Evolutionary conservation across 176 grass and related monocot genomes (phyloP).

Genomic region (Oryza nivara): DNA sequence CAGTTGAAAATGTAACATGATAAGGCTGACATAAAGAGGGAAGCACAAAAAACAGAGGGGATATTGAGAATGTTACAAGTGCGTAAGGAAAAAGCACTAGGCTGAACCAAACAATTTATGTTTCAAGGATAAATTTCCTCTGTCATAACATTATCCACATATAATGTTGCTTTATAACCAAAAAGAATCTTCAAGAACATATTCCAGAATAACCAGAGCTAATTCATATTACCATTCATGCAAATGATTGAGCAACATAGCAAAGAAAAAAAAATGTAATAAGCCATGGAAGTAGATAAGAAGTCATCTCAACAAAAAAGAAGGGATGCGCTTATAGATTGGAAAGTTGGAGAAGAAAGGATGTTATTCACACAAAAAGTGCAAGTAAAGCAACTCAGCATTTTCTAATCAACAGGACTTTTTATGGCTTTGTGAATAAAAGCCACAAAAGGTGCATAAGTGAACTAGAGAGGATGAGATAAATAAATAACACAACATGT

Average conservation of each 20-base stretch:
- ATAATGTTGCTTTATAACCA: not conserved
- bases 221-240: not conserved
- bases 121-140: constrained; percentile 1
- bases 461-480: constrained; percentile 4
- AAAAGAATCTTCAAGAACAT: constrained; percentile 22
- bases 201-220: not conserved
- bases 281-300: not conserved
- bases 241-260: not conserved
- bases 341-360: not conserved
- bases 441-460: not conserved
- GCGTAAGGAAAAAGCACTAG: constrained; percentile 9
- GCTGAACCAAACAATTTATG: not conserved
- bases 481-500: constrained; percentile 33
- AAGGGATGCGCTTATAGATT: not conserved
- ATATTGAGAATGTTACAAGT: not conserved
- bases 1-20: not conserved
- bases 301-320: not conserved
- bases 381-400: not conserved
- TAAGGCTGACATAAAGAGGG: constrained; percentile 16
- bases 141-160: constrained; percentile 15
- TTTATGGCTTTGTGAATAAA: not conserved
- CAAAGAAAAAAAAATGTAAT: not conserved
- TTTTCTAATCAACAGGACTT: not conserved
- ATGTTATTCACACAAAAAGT: not conserved
- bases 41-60: not conserved